Evolutionary conservation across 2,329 filamentous ascomycete species (phyloP).

Genomic region (Epichloe festucae): DNA sequence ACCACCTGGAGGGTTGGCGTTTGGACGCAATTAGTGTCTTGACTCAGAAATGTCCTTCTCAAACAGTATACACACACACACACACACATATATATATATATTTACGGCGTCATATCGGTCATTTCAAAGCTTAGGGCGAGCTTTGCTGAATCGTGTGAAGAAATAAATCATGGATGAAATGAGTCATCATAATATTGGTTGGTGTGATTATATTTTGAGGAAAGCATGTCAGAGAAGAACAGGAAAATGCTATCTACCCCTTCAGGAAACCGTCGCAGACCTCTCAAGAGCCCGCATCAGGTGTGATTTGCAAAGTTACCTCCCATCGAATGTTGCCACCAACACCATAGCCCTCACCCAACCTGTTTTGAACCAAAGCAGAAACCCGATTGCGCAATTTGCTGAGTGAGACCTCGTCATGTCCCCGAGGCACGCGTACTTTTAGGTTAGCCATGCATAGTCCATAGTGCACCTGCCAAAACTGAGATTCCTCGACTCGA

Average conservation of each 20-base stretch:
- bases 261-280: not conserved
- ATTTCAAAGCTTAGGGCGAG: no score
- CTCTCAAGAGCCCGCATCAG: constrained; percentile 15
- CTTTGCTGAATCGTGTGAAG: no score
- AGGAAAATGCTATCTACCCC: not conserved
- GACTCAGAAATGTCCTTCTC: not conserved
- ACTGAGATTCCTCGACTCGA: constrained; percentile 76
- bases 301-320: constrained; percentile 69
- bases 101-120: not conserved
- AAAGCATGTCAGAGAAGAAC: not conserved
- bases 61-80: not conserved
- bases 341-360: constrained; percentile 78
- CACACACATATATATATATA: no score
- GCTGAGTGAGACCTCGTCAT: constrained; percentile 56
- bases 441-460: constrained; percentile 92
- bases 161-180: no score
- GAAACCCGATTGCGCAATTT: constrained; percentile 65
- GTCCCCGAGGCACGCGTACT: constrained; percentile 52
- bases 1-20: not conserved
- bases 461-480: constrained; percentile 98
- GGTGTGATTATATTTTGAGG: not conserved
- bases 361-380: constrained; percentile 67
- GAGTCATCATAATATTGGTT: no score
- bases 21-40: not conserved
- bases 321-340: constrained; percentile 79